phyloP scores from a whole-genome alignment of 805 yeast genomes.

The Wickerhamomyces queroliae region DNA sequence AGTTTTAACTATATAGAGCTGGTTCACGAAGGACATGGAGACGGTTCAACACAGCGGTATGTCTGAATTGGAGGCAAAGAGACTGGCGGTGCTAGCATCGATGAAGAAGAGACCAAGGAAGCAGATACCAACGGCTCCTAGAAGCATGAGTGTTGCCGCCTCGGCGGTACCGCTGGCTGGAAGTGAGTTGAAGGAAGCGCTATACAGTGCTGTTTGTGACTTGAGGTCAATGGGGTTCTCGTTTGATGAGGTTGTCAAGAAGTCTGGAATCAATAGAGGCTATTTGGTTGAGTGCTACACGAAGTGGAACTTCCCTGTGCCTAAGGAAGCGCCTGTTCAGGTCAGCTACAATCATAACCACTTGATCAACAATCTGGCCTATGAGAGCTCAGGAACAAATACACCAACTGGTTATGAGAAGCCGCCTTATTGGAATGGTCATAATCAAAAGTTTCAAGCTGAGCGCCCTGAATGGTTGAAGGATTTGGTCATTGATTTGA shows the following conservation, averaged over 20 bases:
- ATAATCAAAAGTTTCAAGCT: conserved; percentile 8
- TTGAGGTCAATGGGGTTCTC: conserved; percentile 19
- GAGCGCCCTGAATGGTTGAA: conserved; percentile 20
- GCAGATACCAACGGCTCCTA: neutral
- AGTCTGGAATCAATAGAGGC: conserved; percentile 13
- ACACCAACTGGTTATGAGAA: neutral
- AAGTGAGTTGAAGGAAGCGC: neutral
- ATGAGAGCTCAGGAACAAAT: neutral
- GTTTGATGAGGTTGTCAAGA: conserved; percentile 13
- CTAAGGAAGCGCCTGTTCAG: conserved; percentile 1
- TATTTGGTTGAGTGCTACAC: conserved; percentile 13
- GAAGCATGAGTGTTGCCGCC: neutral
- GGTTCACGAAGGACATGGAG: neutral
- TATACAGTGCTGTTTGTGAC: conserved; percentile 17
- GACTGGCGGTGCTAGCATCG: conserved; percentile 20
- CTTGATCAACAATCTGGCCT: neutral
- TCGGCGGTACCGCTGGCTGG: neutral
- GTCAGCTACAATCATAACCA: neutral
- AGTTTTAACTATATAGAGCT: too few relatives aligned
- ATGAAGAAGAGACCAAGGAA: conserved; percentile 8
- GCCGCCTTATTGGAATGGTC: too few relatives aligned
- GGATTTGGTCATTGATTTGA: conserved; percentile 17
- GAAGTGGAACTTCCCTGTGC: conserved; percentile 15
- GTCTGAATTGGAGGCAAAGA: conserved; percentile 14
- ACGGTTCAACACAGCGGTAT: neutral